Conservation (phyloP, 2,329 filamentous ascomycete species). For the Phaeosphaeria sp. region DNA sequence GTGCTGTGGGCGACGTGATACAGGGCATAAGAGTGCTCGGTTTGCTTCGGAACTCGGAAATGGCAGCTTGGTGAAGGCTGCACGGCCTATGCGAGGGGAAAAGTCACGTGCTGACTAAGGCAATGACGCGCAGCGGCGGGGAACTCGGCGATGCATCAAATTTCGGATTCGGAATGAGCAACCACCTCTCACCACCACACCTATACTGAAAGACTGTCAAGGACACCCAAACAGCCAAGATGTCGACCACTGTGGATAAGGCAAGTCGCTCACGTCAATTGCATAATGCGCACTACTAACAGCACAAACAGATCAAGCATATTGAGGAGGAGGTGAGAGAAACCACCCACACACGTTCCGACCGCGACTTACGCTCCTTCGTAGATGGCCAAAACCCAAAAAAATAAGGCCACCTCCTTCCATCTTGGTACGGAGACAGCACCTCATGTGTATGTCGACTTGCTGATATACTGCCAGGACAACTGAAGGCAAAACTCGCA, state of each 20-base stretch:
- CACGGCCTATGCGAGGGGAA: slow-evolving; percentile 2
- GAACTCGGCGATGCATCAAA: slow-evolving; percentile 42
- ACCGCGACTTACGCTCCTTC: slow-evolving; percentile 30
- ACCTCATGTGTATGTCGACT: slow-evolving; percentile 8
- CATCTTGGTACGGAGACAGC: slow-evolving; percentile 71
- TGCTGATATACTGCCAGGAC: slow-evolving; percentile 57
- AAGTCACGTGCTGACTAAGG: neutral
- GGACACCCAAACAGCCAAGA: slow-evolving; percentile 57
- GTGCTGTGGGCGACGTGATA: slow-evolving; percentile 10
- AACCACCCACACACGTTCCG: slow-evolving; percentile 14
- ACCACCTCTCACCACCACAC: slow-evolving; percentile 11
- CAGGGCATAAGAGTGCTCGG: slow-evolving; percentile 12
- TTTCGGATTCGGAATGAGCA: slow-evolving; percentile 32
- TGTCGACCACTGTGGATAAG: slow-evolving; percentile 98
- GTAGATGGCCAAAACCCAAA: slow-evolving; percentile 94
- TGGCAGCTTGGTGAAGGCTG: slow-evolving; percentile 17
- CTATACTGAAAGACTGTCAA: slow-evolving; percentile 8
- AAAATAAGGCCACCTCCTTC: slow-evolving; percentile 94
- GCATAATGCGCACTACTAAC: slow-evolving; percentile 41
- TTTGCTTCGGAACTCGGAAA: slow-evolving; percentile 28
- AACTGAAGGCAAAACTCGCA: slow-evolving; percentile 96
- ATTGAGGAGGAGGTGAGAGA: slow-evolving; percentile 87
- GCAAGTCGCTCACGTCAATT: slow-evolving; percentile 55
- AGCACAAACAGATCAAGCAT: slow-evolving; percentile 78
- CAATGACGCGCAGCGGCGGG: slow-evolving; percentile 29